Evolutionary conservation across 768 basidiomycete species (phyloP).

Genomic region (Udeniomyces megalosporus): DNA sequence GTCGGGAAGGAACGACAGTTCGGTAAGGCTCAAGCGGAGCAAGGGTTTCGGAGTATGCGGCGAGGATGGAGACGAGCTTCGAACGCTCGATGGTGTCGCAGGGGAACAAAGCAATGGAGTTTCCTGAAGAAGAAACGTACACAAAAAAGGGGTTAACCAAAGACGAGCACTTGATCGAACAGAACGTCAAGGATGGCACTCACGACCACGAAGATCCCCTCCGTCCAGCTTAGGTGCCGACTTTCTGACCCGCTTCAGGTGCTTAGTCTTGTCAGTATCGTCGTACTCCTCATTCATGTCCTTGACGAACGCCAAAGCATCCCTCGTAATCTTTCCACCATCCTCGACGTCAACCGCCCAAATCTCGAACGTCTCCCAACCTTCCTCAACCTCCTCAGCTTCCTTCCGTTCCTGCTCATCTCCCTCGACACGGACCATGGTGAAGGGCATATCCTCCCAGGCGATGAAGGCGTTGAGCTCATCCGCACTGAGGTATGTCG

Average conservation of each 20-base stretch:
- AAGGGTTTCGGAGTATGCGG: constrained; percentile 14
- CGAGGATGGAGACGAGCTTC: constrained; percentile 15
- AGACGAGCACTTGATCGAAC: background rate
- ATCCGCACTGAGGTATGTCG: background rate
- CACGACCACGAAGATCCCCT: background rate
- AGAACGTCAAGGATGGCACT: background rate
- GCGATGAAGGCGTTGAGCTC: constrained; percentile 4
- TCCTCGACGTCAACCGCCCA: constrained; percentile 14
- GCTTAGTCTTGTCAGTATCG: background rate
- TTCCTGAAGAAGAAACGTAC: background rate
- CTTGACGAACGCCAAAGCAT: constrained; percentile 1
- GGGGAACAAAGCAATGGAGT: constrained; percentile 21
- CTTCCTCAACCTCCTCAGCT: constrained; percentile 7
- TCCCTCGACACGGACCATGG: background rate
- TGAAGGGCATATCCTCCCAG: constrained; percentile 1
- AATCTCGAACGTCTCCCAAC: constrained; percentile 11
- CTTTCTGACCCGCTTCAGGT: constrained; percentile 16
- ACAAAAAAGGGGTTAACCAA: background rate
- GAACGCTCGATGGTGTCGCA: background rate
- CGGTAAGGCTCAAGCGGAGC: constrained; percentile 15
- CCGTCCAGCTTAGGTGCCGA: background rate
- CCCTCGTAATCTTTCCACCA: constrained; percentile 5
- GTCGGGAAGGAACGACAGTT: constrained; percentile 42
- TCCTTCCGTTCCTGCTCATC: constrained; percentile 7
- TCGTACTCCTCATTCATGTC: background rate